Percentiles rank a stretch among this genome's conserved stretches.
Evolutionary conservation across 495 filamentous ascomycete species (phyloP).

Genomic region (Penicillium desertorum): DNA sequence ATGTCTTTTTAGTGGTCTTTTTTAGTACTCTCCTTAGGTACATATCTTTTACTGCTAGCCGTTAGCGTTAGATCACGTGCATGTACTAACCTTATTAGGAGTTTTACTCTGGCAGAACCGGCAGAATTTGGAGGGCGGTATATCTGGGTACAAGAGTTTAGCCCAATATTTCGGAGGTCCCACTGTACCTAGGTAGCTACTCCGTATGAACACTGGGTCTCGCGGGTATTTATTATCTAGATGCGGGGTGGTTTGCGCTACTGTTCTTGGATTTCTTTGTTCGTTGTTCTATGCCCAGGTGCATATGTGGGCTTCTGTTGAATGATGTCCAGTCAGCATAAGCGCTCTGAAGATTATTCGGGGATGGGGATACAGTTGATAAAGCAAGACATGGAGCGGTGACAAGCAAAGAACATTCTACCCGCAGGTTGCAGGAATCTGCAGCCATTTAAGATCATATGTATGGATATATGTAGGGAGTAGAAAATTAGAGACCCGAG

Average conservation of each 20-base stretch:
- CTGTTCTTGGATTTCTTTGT: not conserved
- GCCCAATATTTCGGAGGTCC: no score
- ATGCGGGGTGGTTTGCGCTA: constrained; percentile 5
- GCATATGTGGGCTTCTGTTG: not conserved
- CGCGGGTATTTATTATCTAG: not conserved
- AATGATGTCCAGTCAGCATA: not conserved
- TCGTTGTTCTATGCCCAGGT: not conserved
- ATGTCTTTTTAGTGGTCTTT: no score
- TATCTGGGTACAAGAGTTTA: no score
- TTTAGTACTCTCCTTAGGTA: no score
- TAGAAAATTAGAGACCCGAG: constrained; percentile 3
- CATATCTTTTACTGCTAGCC: no score
- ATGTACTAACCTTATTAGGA: no score
- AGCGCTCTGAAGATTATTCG: not conserved
- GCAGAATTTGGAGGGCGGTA: no score
- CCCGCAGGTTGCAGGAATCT: not conserved
- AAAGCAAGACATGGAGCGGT: constrained; percentile 4
- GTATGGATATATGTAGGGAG: not conserved
- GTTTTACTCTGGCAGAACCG: no score
- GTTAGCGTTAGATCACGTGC: no score
- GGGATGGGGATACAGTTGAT: not conserved
- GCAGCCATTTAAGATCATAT: not conserved
- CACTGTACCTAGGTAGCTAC: not conserved
- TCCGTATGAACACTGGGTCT: constrained; percentile 5
- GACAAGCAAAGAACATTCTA: constrained; percentile 2